These are phyloP conservation scores for Penicillium verhagenii DNA, from an alignment of 495 filamentous ascomycete species.

Conservation along the genomic window DNA sequence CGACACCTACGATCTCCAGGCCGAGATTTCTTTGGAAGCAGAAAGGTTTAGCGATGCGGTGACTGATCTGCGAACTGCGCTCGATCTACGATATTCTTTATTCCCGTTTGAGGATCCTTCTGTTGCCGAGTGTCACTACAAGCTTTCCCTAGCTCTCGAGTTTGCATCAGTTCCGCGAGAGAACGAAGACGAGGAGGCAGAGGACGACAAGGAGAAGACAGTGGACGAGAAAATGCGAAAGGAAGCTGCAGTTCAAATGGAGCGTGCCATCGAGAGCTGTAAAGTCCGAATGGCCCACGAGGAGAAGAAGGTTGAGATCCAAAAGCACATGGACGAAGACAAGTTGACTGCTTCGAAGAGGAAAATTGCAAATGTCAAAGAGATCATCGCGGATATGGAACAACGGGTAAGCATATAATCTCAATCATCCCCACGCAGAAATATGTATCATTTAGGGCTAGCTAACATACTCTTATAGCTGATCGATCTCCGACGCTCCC, in stretches of 20 bases:
- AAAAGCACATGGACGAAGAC: slow-evolving; percentile 50
- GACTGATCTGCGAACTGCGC: slow-evolving; percentile 69
- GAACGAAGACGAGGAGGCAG: slow-evolving; percentile 34
- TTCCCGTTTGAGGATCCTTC: slow-evolving; percentile 76
- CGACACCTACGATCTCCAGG: slow-evolving; percentile 87
- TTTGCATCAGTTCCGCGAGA: slow-evolving; percentile 78
- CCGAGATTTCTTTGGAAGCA: slow-evolving; percentile 92
- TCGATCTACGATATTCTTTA: slow-evolving; percentile 72
- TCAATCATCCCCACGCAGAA: not conserved
- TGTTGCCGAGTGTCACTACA: slow-evolving; percentile 91
- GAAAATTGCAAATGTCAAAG: slow-evolving; percentile 78
- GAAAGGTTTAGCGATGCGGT: slow-evolving; percentile 84
- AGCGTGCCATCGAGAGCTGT: slow-evolving; percentile 78
- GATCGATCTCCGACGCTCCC: slow-evolving; percentile 69
- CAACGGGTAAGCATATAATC: slow-evolving; percentile 55
- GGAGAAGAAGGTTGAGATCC: slow-evolving; percentile 58
- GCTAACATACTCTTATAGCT: slow-evolving; percentile 50
- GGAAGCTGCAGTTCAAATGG: slow-evolving; percentile 75
- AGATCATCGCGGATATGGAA: slow-evolving; percentile 86
- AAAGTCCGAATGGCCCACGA: slow-evolving; percentile 72
- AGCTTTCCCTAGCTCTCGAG: slow-evolving; percentile 91
- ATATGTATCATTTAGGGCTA: slow-evolving; percentile 4
- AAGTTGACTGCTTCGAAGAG: slow-evolving; percentile 55
- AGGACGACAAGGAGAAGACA: slow-evolving; percentile 25
- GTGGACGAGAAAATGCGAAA: slow-evolving; percentile 69